A percentile compares a stretch with the other conserved stretches of the same genome.
Evolutionary conservation across 2,329 filamentous ascomycete species (phyloP).

Genomic region (Penicillium italicum): DNA sequence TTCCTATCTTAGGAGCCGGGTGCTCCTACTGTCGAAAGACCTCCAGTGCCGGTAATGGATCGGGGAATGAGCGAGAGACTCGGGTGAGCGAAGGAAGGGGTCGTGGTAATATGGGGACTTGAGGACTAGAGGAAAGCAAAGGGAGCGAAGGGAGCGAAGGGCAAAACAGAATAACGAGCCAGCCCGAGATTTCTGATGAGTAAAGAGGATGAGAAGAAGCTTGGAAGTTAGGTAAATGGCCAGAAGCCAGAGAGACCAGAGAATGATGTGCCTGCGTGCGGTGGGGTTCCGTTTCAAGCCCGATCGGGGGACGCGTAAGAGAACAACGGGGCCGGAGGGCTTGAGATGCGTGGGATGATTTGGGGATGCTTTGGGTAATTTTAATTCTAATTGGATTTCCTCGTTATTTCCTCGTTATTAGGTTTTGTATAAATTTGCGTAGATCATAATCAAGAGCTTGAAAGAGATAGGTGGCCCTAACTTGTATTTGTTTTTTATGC

Average conservation of each 20-base stretch:
- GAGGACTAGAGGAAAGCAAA: background rate
- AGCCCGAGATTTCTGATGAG: slow-evolving; percentile 22
- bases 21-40: slow-evolving; percentile 34
- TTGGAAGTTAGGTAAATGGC: background rate
- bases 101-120: slow-evolving; percentile 1
- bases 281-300: slow-evolving; percentile 29
- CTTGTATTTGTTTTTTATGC: background rate
- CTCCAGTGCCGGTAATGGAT: slow-evolving; percentile 32
- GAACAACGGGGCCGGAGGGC: slow-evolving; percentile 14
- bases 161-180: slow-evolving; percentile 20
- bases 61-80: slow-evolving; percentile 15
- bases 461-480: background rate
- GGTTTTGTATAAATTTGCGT: background rate
- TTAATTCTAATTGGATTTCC: background rate
- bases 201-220: slow-evolving; percentile 8
- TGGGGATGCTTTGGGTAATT: background rate
- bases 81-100: slow-evolving; percentile 11
- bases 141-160: slow-evolving; percentile 3
- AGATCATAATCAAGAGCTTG: background rate
- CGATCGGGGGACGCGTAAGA: slow-evolving; percentile 28
- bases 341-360: background rate
- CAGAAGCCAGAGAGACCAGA: slow-evolving; percentile 6
- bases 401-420: background rate
- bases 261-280: slow-evolving; percentile 24
- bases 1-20: slow-evolving; percentile 31